Evolutionary conservation across 2,329 filamentous ascomycete genomes (phyloP).

Genomic region (Alternaria brassicicola): DNA sequence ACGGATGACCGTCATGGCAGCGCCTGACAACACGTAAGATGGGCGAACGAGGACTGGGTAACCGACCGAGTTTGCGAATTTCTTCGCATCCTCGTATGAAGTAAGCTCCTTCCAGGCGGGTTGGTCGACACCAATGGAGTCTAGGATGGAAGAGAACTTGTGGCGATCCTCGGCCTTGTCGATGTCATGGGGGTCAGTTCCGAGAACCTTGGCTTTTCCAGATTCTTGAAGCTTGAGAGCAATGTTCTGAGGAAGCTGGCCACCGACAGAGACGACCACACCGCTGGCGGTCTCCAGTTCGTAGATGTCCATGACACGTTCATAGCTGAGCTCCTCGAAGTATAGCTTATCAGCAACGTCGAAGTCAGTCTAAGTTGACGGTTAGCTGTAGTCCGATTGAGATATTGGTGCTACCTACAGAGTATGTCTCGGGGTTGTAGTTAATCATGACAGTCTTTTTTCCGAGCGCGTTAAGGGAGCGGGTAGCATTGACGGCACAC

Average conservation of each 20-base stretch:
- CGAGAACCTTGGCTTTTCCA: constrained; percentile 87
- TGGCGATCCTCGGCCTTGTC: constrained; percentile 98
- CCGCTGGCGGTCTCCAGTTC: constrained; percentile 85
- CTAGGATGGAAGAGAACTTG: constrained; percentile 97
- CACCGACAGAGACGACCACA: constrained; percentile 94
- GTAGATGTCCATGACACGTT: constrained; percentile 98
- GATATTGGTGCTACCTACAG: constrained; percentile 51
- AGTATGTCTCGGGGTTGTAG: constrained; percentile 24
- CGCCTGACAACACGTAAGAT: constrained; percentile 93
- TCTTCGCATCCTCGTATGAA: constrained; percentile 83
- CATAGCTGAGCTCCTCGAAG: constrained; percentile 96
- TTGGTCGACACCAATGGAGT: constrained; percentile 96
- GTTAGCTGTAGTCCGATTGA: constrained; percentile 15
- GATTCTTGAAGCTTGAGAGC: constrained; percentile 90
- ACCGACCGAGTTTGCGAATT: constrained; percentile 81
- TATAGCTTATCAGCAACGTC: constrained; percentile 91
- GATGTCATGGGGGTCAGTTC: constrained; percentile 91
- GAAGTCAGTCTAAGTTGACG: constrained; percentile 73
- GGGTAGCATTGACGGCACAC: constrained; percentile 91
- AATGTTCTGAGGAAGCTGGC: constrained; percentile 97
- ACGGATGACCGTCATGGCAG: constrained; percentile 97
- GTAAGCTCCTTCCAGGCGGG: constrained; percentile 98
- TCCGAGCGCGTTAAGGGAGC: constrained; percentile 81
- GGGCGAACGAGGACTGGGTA: constrained; percentile 96
- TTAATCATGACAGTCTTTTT: constrained; percentile 99